Base-by-base conservation (phyloP, 2,329 filamentous ascomycete genomes). In the Penicillium sp. region DNA sequence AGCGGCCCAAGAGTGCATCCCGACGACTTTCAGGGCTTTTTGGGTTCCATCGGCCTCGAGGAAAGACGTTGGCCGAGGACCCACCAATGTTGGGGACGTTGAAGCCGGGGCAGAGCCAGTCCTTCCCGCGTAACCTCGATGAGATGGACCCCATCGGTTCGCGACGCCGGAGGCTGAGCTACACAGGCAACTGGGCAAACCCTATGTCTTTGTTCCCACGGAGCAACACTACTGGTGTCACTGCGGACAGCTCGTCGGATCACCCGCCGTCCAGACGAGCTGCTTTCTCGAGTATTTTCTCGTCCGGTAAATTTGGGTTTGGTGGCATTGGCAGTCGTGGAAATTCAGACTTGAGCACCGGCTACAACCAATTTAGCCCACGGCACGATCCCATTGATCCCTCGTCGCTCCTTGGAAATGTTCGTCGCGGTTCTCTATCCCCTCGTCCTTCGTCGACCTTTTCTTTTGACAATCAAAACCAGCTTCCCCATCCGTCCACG, bases 401-500 rank as follows among this genome's bases (percentile, higher is more conserved):
- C 5, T 76, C 75, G 25, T 77, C 74, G 50, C 76, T 79, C 54
- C 67, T 80, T 5, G 77, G 78, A 17, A 70, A 72, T 52, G 76
- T 78, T 51, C 75, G 77, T 37, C 73, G 76, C 15, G 78, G 76
- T 17, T 78, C 78, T 14, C 65, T 79, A 10, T 81, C 79, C 43
- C 79, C 80, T 7, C 72, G 80, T 50, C 80, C 80, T 14, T 80
- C 80, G 5, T 86, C 84, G 12, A 82, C 81, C 4, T 84, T 83
- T 56, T 85, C 84, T 0, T 84, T 81, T 59, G 84, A 86, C 56
- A 80, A 79, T 50, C 70, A 85, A 53, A 79, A 80, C 55, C 70
- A 75, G 47, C 81, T 93, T 54, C 89, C 90, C 1, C 84, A 91
- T 50, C 91, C 91, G 5, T 93, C 90, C 1, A 90, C 89, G 1